Evolutionary conservation across 208 protist genomes (phyloP).

Genomic region (Trichomonas vaginalis): DNA sequence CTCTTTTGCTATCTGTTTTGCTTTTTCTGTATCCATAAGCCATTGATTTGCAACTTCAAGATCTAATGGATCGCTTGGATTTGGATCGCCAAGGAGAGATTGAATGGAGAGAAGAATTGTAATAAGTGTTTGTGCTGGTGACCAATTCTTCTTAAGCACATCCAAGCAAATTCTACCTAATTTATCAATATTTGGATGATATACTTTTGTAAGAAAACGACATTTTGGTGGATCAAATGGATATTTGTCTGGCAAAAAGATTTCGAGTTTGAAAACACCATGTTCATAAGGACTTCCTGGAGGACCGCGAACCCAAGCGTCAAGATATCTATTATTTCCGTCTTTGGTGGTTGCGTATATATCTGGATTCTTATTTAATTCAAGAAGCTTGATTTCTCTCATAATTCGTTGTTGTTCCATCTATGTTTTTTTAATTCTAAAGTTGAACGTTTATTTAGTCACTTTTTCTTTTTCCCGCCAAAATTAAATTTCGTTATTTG

Average conservation of each 20-base stretch:
- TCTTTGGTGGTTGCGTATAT: slow-evolving; percentile 13
- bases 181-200: slow-evolving; percentile 66
- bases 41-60: slow-evolving; percentile 22
- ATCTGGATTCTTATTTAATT: background rate
- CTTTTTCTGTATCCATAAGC: background rate
- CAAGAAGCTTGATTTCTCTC: background rate
- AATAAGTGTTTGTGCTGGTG: slow-evolving; percentile 23
- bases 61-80: slow-evolving; percentile 27
- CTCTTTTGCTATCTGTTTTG: background rate
- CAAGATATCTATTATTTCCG: slow-evolving; percentile 27
- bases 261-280: slow-evolving; percentile 62
- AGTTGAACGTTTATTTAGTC: too few species aligned
- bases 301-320: slow-evolving; percentile 24
- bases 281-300: slow-evolving; percentile 32
- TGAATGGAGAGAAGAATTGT: slow-evolving; percentile 26
- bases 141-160: slow-evolving; percentile 28
- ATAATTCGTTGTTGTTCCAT: background rate
- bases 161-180: slow-evolving; percentile 75
- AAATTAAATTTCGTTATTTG: too few species aligned
- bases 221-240: slow-evolving; percentile 61
- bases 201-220: slow-evolving; percentile 67
- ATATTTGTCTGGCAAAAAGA: slow-evolving; percentile 72
- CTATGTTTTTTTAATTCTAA: too few species aligned
- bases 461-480: too few species aligned
- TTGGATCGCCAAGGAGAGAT: slow-evolving; percentile 22